Evolutionary conservation across 192 early-diverging fungal species (phyloP), one percentile per base, ranked within the genome.

Genomic region (Haplosporangium gracile): DNA sequence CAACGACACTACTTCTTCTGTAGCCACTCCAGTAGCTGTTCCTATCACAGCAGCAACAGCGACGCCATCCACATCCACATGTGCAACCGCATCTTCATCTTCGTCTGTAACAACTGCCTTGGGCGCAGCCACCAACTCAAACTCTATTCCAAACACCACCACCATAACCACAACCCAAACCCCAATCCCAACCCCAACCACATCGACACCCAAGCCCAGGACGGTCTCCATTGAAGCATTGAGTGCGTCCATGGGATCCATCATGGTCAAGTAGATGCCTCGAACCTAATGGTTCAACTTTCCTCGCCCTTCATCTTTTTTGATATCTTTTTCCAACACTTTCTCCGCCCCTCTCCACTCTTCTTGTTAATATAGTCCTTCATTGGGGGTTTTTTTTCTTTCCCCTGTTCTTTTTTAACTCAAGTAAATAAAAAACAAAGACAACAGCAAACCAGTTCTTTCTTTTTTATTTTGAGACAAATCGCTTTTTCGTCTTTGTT

Each of bases 191-290:
- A 36, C 40, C 1, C 51, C 63, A 47, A n/a, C 22, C 2, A 11
- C 43, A 9, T 10, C 39, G 5, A 24, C 63, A 34, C 8, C 65
- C 8, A 71, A 43, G 71, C 34, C 40, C 47, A 83, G 70, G 79
- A 71, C 60, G 1, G 32, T 79, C 26, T 55, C 68, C 34, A 57
- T 78, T 20, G 72, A 79, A 53, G 26, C 72, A 60, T 43, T 81
- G 26, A 68, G 36, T 4, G 65, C 77, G n/a, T 77, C 78, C 51
- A 83, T 73, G 74, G 78, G 60, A 55, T 78, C 78, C 34, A 45
- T 85, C 16, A 76, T 47, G 40, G 78, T 85, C 78, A 85, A 85
- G 78, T 81, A 63, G 16, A 68, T 34, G 2, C 43, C 43, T 45
- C 9, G 16, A 29, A 43, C 57, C 42, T 16, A 6, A 26, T 45